phyloP scores from a whole-genome alignment of 2,329 filamentous ascomycete species.

The Venturia nashicola region DNA sequence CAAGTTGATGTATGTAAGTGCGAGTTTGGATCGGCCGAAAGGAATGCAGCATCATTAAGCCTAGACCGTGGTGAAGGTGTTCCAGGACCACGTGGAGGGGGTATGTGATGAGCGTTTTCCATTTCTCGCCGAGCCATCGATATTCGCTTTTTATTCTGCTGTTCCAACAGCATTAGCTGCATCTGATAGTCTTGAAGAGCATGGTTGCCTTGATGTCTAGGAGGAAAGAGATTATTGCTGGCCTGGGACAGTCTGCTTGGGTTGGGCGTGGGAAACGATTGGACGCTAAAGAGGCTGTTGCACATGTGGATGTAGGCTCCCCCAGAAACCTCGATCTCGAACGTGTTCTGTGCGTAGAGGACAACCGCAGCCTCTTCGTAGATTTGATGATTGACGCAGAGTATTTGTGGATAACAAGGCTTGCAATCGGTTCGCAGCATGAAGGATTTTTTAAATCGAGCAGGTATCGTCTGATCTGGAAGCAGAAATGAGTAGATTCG shows the following conservation, averaged over 20 bases:
- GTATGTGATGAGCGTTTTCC: conserved; percentile 44
- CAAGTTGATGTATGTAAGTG: not conserved
- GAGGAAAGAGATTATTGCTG: not conserved
- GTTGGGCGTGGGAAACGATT: not conserved
- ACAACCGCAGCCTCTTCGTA: not conserved
- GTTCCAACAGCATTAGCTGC: conserved; percentile 76
- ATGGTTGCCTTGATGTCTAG: conserved; percentile 36
- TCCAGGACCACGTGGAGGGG: conserved; percentile 19
- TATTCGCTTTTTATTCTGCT: conserved; percentile 79
- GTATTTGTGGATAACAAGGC: not conserved
- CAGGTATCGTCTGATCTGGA: not conserved
- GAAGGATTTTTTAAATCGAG: not conserved
- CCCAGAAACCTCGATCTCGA: not conserved
- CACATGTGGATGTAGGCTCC: not conserved
- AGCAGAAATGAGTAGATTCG: not conserved
- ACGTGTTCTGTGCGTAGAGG: not conserved
- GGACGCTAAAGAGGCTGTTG: not conserved
- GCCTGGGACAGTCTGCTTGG: not conserved
- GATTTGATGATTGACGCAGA: not conserved
- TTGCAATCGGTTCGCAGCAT: not conserved
- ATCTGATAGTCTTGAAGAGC: conserved; percentile 81
- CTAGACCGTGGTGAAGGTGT: not conserved
- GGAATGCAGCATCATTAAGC: not conserved
- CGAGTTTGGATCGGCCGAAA: not conserved
- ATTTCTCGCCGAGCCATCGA: conserved; percentile 73